A percentile compares a stretch with the other conserved stretches of the same genome.
phyloP scores from a whole-genome alignment of 176 grass and related monocot species.

The Paspalum notatum region DNA sequence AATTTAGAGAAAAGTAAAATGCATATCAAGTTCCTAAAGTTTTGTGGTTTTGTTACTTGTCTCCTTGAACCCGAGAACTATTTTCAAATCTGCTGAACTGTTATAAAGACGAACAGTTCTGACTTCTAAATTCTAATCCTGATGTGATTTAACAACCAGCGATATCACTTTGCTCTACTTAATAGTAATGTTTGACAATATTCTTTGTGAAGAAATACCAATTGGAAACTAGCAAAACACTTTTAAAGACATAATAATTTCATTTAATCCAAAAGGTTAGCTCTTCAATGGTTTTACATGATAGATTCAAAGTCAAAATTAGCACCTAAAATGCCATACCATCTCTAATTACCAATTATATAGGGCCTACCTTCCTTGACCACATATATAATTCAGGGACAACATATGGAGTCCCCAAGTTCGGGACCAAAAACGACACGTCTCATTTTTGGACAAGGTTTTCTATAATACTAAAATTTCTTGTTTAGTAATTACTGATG shows the following conservation, averaged over 20 bases:
- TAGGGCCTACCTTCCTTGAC: neutral
- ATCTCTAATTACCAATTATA: neutral
- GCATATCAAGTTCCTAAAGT: neutral
- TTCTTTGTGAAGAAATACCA: neutral
- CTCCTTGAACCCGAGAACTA: neutral
- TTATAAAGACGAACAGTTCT: neutral
- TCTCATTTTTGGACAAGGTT: conserved; percentile 20
- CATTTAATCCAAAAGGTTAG: neutral
- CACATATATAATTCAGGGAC: neutral
- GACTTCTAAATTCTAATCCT: neutral
- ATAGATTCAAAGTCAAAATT: neutral
- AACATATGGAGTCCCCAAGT: neutral
- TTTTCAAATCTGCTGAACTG: neutral
- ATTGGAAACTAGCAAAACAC: neutral
- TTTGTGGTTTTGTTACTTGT: neutral
- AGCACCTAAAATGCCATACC: neutral
- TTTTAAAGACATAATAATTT: neutral
- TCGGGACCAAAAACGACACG: neutral
- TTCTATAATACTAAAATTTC: conserved; percentile 9
- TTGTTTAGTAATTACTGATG: conserved; percentile 8
- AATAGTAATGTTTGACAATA: neutral
- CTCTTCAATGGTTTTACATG: neutral
- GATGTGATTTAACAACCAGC: neutral
- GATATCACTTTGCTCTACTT: neutral
- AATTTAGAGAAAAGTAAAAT: conserved; percentile 14